phyloP scores from a whole-genome alignment of 176 grass and related monocot genomes.

The Metroxylon sagu region DNA sequence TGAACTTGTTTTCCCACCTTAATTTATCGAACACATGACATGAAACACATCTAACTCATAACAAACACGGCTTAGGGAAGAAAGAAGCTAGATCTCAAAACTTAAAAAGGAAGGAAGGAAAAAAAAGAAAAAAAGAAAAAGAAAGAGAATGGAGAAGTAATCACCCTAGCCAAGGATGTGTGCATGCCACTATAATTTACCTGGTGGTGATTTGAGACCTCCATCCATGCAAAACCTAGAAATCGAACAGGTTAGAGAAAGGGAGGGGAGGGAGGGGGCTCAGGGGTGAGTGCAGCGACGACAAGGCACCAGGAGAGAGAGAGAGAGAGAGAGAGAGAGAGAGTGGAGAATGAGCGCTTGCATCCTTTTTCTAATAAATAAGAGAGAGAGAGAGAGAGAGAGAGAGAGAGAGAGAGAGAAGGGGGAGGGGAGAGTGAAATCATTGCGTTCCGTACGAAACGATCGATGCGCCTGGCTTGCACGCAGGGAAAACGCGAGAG shows the following conservation, averaged over 20 bases:
- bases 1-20: too few species aligned
- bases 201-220: constrained; percentile 1
- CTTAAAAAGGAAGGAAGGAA: background rate
- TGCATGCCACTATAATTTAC: background rate
- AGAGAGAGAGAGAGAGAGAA: too few species aligned
- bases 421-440: background rate
- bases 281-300: background rate
- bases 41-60: too few species aligned
- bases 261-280: background rate
- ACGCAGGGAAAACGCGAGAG: background rate
- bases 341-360: background rate
- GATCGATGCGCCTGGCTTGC: constrained; percentile 2
- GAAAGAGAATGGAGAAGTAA: background rate
- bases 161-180: background rate
- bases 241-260: background rate
- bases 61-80: too few species aligned
- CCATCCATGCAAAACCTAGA: constrained; percentile 8
- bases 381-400: background rate
- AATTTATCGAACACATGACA: too few species aligned
- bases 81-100: too few species aligned
- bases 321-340: too few species aligned
- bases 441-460: constrained; percentile 1
- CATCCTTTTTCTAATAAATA: background rate
- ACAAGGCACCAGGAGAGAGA: too few species aligned
- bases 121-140: background rate